These are phyloP conservation scores for Tephrocybe sp. DNA, from an alignment of 768 basidiomycete genomes.

Conservation along the genomic window DNA sequence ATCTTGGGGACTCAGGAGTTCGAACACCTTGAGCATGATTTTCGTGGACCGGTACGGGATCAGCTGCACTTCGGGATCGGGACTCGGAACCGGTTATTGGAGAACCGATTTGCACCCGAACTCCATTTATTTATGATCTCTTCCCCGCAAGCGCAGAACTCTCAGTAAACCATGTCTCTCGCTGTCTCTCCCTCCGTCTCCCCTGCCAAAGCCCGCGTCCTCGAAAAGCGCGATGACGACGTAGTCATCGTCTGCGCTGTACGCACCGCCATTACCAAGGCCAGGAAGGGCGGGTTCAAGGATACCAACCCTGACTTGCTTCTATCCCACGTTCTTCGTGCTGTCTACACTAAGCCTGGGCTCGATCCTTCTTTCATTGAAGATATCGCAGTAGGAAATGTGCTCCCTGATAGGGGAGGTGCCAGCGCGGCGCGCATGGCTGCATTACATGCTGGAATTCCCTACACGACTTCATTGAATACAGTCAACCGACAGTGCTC, in stretches of 20 bases:
- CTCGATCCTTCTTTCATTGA: slow-evolving; percentile 83
- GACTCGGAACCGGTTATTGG: no score
- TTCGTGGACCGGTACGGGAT: no score
- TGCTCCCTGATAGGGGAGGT: slow-evolving; percentile 84
- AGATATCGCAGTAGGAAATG: slow-evolving; percentile 85
- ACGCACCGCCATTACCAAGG: slow-evolving; percentile 90
- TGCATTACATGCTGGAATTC: slow-evolving; percentile 81
- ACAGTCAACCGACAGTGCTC: slow-evolving; percentile 93
- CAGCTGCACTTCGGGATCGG: no score
- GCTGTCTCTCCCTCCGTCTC: slow-evolving; percentile 16
- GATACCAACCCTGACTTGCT: slow-evolving; percentile 84
- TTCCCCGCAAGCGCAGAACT: not conserved
- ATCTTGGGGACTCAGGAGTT: no score
- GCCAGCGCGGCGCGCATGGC: slow-evolving; percentile 85
- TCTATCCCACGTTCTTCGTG: slow-evolving; percentile 72
- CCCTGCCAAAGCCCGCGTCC: slow-evolving; percentile 53
- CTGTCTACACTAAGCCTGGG: slow-evolving; percentile 60
- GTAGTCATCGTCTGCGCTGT: slow-evolving; percentile 89
- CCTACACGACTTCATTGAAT: slow-evolving; percentile 67
- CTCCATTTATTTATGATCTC: not conserved
- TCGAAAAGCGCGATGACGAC: slow-evolving; percentile 77
- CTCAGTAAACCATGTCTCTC: slow-evolving; percentile 2
- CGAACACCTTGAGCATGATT: no score
- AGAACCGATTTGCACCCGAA: no score
- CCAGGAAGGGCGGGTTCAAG: slow-evolving; percentile 87